A percentile compares a stretch with the other conserved stretches of the same genome.
Conservation (phyloP, 2,329 filamentous ascomycete species). For the Trichoderma atroviride region DNA sequence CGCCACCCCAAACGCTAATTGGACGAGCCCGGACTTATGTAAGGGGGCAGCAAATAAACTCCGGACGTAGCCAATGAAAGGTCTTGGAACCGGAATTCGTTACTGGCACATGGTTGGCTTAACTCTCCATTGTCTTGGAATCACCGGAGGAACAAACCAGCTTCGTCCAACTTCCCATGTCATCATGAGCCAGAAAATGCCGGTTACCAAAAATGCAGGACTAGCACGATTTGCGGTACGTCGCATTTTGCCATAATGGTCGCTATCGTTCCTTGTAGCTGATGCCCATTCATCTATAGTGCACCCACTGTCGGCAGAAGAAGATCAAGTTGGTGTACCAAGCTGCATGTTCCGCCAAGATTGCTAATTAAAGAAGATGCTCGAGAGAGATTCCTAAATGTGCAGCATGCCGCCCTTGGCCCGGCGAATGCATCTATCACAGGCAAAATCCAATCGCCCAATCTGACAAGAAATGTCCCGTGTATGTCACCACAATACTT, state of each 20-base stretch:
- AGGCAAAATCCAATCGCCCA: neutral
- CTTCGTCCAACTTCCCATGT: neutral
- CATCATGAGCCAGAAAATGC: neutral
- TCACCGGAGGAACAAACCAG: neutral
- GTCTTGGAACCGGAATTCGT: neutral
- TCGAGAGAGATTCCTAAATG: constrained; percentile 8
- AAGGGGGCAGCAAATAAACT: neutral
- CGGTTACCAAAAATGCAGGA: neutral
- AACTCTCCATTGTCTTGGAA: neutral
- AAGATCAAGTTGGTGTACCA: constrained; percentile 3
- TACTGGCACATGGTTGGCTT: neutral
- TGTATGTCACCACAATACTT: neutral
- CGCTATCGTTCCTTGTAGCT: neutral
- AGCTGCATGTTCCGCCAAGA: too few species aligned
- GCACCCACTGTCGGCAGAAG: constrained; percentile 10
- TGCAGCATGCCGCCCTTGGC: constrained; percentile 15
- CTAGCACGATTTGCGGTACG: constrained; percentile 14
- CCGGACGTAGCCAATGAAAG: neutral
- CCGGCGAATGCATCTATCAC: constrained; percentile 11
- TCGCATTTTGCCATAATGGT: neutral
- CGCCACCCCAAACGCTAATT: neutral
- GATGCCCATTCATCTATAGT: neutral
- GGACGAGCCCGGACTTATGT: neutral
- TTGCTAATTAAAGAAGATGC: neutral
- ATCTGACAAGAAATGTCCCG: neutral